Base-by-base conservation (phyloP, 768 basidiomycete genomes). In the Rhizopogon salebrosus region DNA sequence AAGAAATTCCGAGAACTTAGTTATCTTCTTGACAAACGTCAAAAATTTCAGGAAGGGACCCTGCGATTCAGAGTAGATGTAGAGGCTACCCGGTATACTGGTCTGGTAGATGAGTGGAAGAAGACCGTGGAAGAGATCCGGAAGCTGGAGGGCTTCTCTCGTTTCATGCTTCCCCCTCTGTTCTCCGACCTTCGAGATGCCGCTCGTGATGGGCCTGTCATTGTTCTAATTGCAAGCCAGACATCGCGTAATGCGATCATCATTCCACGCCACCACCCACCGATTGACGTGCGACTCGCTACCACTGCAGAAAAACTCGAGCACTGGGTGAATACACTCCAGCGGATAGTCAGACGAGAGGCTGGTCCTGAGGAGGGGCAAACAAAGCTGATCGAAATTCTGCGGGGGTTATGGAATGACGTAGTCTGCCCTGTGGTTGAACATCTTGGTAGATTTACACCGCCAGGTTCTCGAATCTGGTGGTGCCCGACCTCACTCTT, bases 401-500 rank as follows among this genome's bases (percentile, higher is more conserved):
- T 63, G 29, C 31, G 54, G 16, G 8, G n/a, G 6, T 16, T 61
- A 10, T 63, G 62, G 60, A 26, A 35, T 1, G 23, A 29, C 4
- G 38, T 61, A 14, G 56, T 58, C 3, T 20, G n/a, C n/a, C n/a
- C n/a, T n/a, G n/a, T n/a, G n/a, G n/a, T n/a, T n/a, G n/a, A n/a
- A n/a, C n/a, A n/a, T n/a, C 10, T 53, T 13, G 18, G n/a, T 4
- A 18, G 16, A 18, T 10, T 40, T 16, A 10, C 7, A 10, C 7
- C 36, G 11, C 16, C 20, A 9, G 43, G 52, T 2, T 48, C 43
- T 3, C 18, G 52, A 24, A 53, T 49, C 13, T 49, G 48, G 48
- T 49, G 48, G 48, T 49, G 48, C 24, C 48, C 48, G 6, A 49
- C 48, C 34, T 49, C 48, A 16, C 36, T 49, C 29, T 60, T 71